Conservation (phyloP, 805 yeast genomes). For the Ogataea henricii region DNA sequence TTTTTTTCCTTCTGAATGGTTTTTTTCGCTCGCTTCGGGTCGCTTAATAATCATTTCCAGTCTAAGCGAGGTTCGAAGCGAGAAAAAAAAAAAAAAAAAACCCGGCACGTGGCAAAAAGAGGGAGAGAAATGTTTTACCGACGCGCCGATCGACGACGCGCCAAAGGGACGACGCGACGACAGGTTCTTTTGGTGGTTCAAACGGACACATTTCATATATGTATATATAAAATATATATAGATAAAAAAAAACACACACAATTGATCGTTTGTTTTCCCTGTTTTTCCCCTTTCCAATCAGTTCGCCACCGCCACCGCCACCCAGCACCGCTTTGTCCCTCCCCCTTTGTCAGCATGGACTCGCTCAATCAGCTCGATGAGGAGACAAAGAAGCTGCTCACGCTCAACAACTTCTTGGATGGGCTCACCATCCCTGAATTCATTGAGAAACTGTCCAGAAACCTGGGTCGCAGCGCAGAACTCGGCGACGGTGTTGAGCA, state of each 20-base stretch:
- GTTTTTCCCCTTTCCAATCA: neutral
- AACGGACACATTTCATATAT: neutral
- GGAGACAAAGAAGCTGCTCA: conserved; percentile 56
- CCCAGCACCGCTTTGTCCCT: too few species aligned
- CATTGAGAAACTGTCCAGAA: conserved; percentile 68
- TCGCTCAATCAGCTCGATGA: conserved; percentile 49
- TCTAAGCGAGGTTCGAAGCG: conserved; percentile 4
- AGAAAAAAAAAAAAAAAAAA: too few species aligned
- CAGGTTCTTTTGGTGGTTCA: neutral
- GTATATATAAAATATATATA: neutral
- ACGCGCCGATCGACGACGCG: neutral
- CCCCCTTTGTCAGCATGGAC: conserved; percentile 26
- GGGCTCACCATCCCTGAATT: conserved; percentile 78
- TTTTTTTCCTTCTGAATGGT: neutral
- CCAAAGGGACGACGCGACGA: conserved; percentile 1
- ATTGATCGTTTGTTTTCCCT: neutral
- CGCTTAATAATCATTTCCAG: neutral
- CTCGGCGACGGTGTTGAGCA: conserved; percentile 53
- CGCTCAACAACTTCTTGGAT: conserved; percentile 62
- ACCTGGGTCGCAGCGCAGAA: conserved; percentile 51
- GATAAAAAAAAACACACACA: neutral
- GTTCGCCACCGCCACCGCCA: too few species aligned
- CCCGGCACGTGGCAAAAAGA: neutral
- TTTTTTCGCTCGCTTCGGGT: conserved; percentile 2
- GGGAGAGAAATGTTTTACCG: too few species aligned